Base-by-base conservation (phyloP, 2,329 filamentous ascomycete genomes). In the Madurella fahalii region DNA sequence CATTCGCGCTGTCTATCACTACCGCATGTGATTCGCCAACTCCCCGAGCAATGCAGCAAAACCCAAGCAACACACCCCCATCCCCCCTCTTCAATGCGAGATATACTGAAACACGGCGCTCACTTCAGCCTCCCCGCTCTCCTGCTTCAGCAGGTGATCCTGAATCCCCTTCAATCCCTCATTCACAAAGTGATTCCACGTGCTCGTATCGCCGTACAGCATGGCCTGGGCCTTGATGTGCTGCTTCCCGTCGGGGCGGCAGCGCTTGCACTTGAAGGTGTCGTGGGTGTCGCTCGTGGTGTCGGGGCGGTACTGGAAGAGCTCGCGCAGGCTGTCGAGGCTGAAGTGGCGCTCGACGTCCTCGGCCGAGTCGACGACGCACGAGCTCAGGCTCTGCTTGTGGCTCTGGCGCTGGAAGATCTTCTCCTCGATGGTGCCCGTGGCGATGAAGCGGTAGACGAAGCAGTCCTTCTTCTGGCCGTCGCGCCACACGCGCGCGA, bases 391-490 rank as follows among this genome's bases (percentile, higher is more conserved):
- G 8, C 90, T 95, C 72, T 99, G 94, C 73, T 99, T 99, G 77
- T 99, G 95, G 1, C 90, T 95, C 68, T 99, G 94, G 9, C 95
- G 87, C 71, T 99, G 94, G 75, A 99, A 99, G 63, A 99, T 96
- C 75, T 99, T 99, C 72, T 99, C 94, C 68, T 99, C 94, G 58
- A 99, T 99, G 0, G 92, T 96, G 4, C 94, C 94, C 0, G 95
- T 97, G 0, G 92, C 89, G 65, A 99, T 99, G 74, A 99, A 99
- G n/a, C 94, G 89, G 71, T 99, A 99, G 15, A 99, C 94, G 65
- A 99, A 99, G 67, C 94, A 99, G 67, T 99, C 94, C 69, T 99
- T 99, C 79, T 95, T 97, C 72, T 99, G 94, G 0, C 94, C 94
- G 65, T 99, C 94, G 78, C 94, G 89, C 94, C 94, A 99, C 17